Evolutionary conservation across 768 basidiomycete genomes (phyloP).

Genomic region (Ephemerocybe angulata): DNA sequence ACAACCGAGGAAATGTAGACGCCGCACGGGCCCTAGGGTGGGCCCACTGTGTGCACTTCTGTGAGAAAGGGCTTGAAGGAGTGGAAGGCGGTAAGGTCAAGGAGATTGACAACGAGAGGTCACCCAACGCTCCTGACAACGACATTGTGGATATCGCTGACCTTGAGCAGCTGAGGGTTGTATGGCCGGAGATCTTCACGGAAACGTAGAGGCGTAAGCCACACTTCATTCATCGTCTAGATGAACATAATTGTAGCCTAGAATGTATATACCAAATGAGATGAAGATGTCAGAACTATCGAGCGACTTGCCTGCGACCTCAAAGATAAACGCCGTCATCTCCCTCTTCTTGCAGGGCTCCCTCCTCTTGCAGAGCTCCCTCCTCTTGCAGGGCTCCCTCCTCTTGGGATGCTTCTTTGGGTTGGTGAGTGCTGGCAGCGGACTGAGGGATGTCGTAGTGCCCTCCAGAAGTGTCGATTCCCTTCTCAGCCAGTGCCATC

Average conservation of each 20-base stretch:
- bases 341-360: background rate
- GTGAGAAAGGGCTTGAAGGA: slow-evolving; percentile 59
- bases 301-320: background rate
- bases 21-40: slow-evolving; percentile 66
- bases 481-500: slow-evolving; percentile 62
- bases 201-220: background rate
- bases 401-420: too few relatives aligned
- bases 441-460: slow-evolving; percentile 40
- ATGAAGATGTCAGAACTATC: too few relatives aligned
- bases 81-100: slow-evolving; percentile 61
- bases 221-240: too few relatives aligned
- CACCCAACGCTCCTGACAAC: slow-evolving; percentile 32
- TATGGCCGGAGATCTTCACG: slow-evolving; percentile 78
- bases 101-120: slow-evolving; percentile 40
- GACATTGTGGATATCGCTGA: slow-evolving; percentile 50
- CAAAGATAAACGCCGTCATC: slow-evolving; percentile 6
- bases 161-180: slow-evolving; percentile 61
- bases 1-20: slow-evolving; percentile 65
- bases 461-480: slow-evolving; percentile 35
- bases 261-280: too few relatives aligned
- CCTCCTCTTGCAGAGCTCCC: background rate
- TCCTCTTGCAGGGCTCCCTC: background rate
- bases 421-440: too few relatives aligned
- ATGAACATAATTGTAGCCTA: too few relatives aligned
- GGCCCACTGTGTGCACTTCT: slow-evolving; percentile 73